A percentile compares a stretch with the other conserved stretches of the same genome.
phyloP scores from a whole-genome alignment of 208 protist species.

The Leishmania guyanensis region DNA sequence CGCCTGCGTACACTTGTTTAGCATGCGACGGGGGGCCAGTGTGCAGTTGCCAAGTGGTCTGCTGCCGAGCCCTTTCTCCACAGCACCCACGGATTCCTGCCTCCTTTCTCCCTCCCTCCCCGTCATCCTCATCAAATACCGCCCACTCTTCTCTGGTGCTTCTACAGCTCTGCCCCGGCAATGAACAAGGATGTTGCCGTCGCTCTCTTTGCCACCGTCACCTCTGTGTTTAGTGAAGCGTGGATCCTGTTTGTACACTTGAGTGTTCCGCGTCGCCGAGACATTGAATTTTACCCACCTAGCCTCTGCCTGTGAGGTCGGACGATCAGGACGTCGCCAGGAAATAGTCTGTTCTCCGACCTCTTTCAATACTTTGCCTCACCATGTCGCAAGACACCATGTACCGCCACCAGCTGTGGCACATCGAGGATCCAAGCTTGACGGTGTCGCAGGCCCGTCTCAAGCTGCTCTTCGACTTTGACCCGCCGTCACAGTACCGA shows the following conservation, averaged over 20 bases:
- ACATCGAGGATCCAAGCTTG: constrained; percentile 71
- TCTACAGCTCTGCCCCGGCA: not conserved
- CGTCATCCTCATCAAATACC: not conserved
- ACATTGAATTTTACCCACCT: not conserved
- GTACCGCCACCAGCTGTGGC: constrained; percentile 70
- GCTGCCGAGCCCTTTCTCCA: not conserved
- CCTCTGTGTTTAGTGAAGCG: not conserved
- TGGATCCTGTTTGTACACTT: not conserved
- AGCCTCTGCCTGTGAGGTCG: not conserved
- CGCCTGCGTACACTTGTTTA: not conserved
- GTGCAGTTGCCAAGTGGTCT: no score
- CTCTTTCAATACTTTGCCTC: not conserved
- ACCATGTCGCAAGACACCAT: constrained; percentile 67
- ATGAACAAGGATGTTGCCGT: not conserved
- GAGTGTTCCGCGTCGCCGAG: not conserved
- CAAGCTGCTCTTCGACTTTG: constrained; percentile 79
- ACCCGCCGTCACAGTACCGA: constrained; percentile 57
- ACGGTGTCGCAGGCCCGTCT: constrained; percentile 52
- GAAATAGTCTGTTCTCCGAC: not conserved
- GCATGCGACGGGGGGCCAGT: not conserved
- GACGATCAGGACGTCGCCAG: not conserved
- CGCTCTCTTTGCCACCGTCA: not conserved
- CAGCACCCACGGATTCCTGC: not conserved
- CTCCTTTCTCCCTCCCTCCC: not conserved
- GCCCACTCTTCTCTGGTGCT: not conserved